A percentile compares a stretch with the other conserved stretches of the same genome.
phyloP scores from a whole-genome alignment of 257 asterid genomes.

The Lycium barbarum region DNA sequence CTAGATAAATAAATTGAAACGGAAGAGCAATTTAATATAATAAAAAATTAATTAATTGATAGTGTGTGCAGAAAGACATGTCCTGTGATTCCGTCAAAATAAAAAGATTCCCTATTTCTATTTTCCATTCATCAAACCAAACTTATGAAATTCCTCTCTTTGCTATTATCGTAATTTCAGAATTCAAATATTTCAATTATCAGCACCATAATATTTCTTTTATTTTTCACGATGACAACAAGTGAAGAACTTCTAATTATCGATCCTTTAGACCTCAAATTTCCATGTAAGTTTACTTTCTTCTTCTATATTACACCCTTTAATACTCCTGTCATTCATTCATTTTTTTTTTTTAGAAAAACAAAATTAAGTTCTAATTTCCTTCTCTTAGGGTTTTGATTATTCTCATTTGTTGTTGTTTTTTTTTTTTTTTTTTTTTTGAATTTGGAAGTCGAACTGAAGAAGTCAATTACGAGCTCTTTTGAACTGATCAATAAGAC shows the following conservation, averaged over 20 bases:
- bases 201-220: not conserved
- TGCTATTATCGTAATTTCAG: not conserved
- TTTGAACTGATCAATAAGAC: slow-evolving; percentile 31
- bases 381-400: slow-evolving; percentile 1
- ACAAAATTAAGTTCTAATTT: not conserved
- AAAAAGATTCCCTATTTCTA: not conserved
- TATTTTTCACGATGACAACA: not conserved
- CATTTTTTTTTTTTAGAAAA: too few species aligned
- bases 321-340: not conserved
- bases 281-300: slow-evolving; percentile 26
- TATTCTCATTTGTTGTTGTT: not conserved
- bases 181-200: not conserved
- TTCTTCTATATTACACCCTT: not conserved
- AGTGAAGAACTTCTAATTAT: slow-evolving; percentile 26
- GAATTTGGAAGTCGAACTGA: slow-evolving; percentile 25
- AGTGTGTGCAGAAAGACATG: not conserved
- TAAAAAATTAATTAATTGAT: not conserved
- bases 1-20: too few species aligned
- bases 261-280: slow-evolving; percentile 32
- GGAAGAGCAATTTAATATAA: not conserved
- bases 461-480: slow-evolving; percentile 13
- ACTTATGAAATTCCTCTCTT: not conserved
- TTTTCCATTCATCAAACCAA: not conserved
- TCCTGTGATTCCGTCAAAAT: not conserved
- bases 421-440: not conserved